Evolutionary conservation across 495 filamentous ascomycete genomes (phyloP).

Genomic region (Penicillium taxi): DNA sequence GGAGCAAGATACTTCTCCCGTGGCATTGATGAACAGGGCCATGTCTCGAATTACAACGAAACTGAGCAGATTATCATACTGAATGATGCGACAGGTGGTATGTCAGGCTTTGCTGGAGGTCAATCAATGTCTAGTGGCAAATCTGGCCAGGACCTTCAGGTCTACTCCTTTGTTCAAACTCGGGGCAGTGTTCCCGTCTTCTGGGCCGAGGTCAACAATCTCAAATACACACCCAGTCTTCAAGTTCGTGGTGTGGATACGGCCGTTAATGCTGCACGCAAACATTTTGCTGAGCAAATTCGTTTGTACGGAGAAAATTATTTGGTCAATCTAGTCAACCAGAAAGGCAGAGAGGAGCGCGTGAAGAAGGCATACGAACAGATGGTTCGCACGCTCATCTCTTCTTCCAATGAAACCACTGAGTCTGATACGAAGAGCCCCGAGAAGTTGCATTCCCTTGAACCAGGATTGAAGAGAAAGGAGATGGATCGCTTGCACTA

Average conservation of each 20-base stretch:
- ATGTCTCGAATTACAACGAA: slow-evolving; percentile 96
- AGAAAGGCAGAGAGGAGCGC: slow-evolving; percentile 76
- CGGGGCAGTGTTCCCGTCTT: slow-evolving; percentile 89
- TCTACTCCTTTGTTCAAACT: slow-evolving; percentile 91
- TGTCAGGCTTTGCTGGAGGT: slow-evolving; percentile 76
- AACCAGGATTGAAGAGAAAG: slow-evolving; percentile 51
- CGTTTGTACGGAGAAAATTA: slow-evolving; percentile 90
- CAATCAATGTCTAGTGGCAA: slow-evolving; percentile 66
- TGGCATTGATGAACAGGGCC: slow-evolving; percentile 84
- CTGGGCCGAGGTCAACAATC: slow-evolving; percentile 89
- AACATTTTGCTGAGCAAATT: slow-evolving; percentile 90
- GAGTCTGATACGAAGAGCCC: slow-evolving; percentile 49
- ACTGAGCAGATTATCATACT: slow-evolving; percentile 87
- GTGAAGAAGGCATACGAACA: slow-evolving; percentile 92
- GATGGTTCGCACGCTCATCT: slow-evolving; percentile 64
- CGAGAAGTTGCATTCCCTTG: slow-evolving; percentile 75
- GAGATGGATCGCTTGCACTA: slow-evolving; percentile 82
- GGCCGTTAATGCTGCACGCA: slow-evolving; percentile 67
- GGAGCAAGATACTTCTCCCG: slow-evolving; percentile 93
- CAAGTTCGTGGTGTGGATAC: slow-evolving; percentile 78
- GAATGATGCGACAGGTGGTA: slow-evolving; percentile 64
- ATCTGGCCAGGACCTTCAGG: slow-evolving; percentile 67
- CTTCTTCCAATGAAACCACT: slow-evolving; percentile 55
- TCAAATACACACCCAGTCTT: slow-evolving; percentile 81
- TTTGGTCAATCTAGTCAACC: slow-evolving; percentile 92